These are phyloP conservation scores for Brettanomyces custersianus DNA, from an alignment of 805 yeast genomes.

Conservation along the genomic window DNA sequence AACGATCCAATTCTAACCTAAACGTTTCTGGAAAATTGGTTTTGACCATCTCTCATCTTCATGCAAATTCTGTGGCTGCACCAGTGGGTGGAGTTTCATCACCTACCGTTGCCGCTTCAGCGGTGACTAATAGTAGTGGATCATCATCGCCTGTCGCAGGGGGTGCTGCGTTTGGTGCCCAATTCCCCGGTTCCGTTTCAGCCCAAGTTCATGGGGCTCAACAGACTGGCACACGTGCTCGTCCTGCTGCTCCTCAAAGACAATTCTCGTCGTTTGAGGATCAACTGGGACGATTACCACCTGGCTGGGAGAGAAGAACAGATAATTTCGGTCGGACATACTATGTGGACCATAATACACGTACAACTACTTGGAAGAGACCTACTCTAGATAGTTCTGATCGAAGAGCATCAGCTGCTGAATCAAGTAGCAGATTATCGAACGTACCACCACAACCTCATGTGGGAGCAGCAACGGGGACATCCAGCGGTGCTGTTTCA, in stretches of 20 bases:
- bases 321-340: constrained; percentile 96
- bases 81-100: constrained; percentile 18
- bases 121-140: constrained; percentile 6
- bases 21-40: constrained; percentile 92
- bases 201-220: constrained; percentile 13
- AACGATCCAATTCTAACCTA: constrained; percentile 82
- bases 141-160: constrained; percentile 4
- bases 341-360: constrained; percentile 94
- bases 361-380: constrained; percentile 98
- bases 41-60: constrained; percentile 53
- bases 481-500: constrained; percentile 18
- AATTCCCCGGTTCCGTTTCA: constrained; percentile 22
- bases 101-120: constrained; percentile 17
- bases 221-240: not conserved
- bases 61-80: constrained; percentile 4
- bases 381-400: constrained; percentile 81
- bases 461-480: no score
- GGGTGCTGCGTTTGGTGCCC: constrained; percentile 1
- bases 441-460: constrained; percentile 38
- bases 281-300: constrained; percentile 91
- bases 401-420: constrained; percentile 35
- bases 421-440: constrained; percentile 24
- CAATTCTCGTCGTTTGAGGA: constrained; percentile 93
- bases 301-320: constrained; percentile 98
- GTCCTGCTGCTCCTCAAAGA: constrained; percentile 28